Percentiles rank a stretch among this genome's conserved stretches.
phyloP scores from a whole-genome alignment of 768 basidiomycete genomes.

The Phlebiopsis gigantea region DNA sequence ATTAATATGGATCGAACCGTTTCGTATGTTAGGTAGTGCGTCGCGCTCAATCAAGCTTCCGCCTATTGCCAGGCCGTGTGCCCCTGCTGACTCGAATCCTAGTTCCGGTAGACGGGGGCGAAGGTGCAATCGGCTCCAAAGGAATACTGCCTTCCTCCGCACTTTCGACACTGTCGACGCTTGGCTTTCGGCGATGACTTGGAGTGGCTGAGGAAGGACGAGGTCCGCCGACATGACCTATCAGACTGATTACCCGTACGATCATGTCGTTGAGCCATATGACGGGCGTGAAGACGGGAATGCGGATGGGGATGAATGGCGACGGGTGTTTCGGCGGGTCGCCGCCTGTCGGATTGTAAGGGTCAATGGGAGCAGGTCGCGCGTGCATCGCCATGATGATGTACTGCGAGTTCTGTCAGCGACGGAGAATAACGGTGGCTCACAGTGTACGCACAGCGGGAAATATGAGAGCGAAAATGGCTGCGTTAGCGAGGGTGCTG shows the following conservation, averaged over 20 bases:
- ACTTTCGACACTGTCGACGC: constrained; percentile 57
- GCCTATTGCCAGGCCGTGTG: neutral
- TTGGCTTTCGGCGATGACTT: constrained; percentile 17
- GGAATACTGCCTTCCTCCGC: constrained; percentile 32
- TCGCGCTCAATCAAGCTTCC: constrained; percentile 38
- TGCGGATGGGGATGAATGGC: constrained; percentile 72
- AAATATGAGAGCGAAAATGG: constrained; percentile 76
- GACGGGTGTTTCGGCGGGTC: constrained; percentile 59
- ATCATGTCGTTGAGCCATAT: constrained; percentile 71
- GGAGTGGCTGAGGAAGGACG: constrained; percentile 13
- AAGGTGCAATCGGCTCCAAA: neutral
- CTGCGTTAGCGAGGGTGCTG: constrained; percentile 72
- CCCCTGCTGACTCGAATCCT: constrained; percentile 7
- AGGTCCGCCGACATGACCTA: constrained; percentile 23
- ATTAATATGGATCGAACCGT: too few species aligned
- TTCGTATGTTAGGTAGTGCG: too few species aligned
- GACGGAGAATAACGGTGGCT: neutral
- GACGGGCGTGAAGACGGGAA: constrained; percentile 71
- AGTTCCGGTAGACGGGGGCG: neutral
- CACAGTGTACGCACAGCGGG: constrained; percentile 53
- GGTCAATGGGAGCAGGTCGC: constrained; percentile 67
- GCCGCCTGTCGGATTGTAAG: constrained; percentile 55
- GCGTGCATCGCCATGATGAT: constrained; percentile 83
- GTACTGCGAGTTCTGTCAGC: constrained; percentile 42
- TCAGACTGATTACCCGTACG: constrained; percentile 56